Conservation (phyloP, 257 asterid species). For the Osmanthus fragrans region DNA sequence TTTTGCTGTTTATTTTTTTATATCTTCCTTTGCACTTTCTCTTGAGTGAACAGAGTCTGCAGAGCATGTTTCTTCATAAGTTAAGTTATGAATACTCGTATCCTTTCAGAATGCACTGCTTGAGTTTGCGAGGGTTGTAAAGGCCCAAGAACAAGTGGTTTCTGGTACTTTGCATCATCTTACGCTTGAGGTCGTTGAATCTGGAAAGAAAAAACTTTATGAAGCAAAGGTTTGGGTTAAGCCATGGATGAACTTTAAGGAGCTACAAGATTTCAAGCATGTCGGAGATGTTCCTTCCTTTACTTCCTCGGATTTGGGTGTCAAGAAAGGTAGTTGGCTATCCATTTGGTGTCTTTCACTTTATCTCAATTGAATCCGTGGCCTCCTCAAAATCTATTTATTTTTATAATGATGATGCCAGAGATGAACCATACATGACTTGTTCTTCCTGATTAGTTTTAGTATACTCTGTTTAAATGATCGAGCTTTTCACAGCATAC, state of each 20-base stretch:
- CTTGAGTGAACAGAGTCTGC: too few relatives aligned
- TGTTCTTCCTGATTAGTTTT: not conserved
- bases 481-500: not conserved
- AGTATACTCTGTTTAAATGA: not conserved
- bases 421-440: not conserved
- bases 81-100: too few relatives aligned
- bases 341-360: not conserved
- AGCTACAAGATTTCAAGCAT: conserved; percentile 72
- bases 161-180: too few relatives aligned
- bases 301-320: conserved; percentile 78
- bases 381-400: too few relatives aligned
- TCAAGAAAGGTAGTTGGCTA: conserved; percentile 49
- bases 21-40: too few relatives aligned
- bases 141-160: too few relatives aligned
- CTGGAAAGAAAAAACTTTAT: conserved; percentile 53
- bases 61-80: too few relatives aligned
- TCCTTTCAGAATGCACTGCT: too few relatives aligned
- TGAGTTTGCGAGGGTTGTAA: too few relatives aligned
- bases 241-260: conserved; percentile 81
- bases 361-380: not conserved
- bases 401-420: not conserved
- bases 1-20: too few relatives aligned
- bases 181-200: too few relatives aligned
- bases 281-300: conserved; percentile 55
- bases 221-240: conserved; percentile 96